Conservation (phyloP, 1,284 basidiomycete species). For the Malassezia japonica region DNA sequence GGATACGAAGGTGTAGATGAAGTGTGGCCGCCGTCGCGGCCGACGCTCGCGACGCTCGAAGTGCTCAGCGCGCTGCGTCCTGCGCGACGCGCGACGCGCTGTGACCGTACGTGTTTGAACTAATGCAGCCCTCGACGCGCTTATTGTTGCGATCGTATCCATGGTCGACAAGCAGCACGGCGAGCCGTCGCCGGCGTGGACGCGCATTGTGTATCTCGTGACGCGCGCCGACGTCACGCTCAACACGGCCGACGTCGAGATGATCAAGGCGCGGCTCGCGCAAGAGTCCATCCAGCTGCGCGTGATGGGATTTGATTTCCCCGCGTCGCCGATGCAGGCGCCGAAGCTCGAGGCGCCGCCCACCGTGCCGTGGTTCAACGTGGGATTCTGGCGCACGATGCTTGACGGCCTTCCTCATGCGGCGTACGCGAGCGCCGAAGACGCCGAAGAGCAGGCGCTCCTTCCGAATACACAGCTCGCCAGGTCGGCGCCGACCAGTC, state of each 20-base stretch:
- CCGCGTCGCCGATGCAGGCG: background rate
- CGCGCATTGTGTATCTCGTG: constrained; percentile 11
- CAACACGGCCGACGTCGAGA: background rate
- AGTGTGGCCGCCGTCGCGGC: constrained; percentile 8
- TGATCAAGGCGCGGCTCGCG: background rate
- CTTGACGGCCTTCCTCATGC: constrained; percentile 52
- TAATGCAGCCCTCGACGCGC: constrained; percentile 5
- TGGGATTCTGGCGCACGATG: constrained; percentile 61
- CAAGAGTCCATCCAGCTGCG: constrained; percentile 2
- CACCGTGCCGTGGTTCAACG: constrained; percentile 53
- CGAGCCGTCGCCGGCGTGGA: constrained; percentile 11
- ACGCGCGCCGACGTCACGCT: constrained; percentile 1
- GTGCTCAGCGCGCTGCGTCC: background rate
- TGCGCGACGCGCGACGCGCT: background rate
- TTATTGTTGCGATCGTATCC: background rate
- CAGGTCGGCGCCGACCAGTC: constrained; percentile 21
- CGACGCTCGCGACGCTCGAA: constrained; percentile 12
- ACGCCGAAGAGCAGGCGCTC: constrained; percentile 24
- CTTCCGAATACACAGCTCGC: constrained; percentile 29
- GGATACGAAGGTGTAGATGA: constrained; percentile 1
- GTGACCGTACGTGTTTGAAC: constrained; percentile 3
- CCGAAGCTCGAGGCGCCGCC: background rate
- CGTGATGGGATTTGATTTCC: constrained; percentile 6
- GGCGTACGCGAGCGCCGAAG: constrained; percentile 52
- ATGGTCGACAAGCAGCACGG: constrained; percentile 4